These are phyloP conservation scores for Leishmania mexicana DNA, from an alignment of 208 protist genomes.

Conservation along the genomic window DNA sequence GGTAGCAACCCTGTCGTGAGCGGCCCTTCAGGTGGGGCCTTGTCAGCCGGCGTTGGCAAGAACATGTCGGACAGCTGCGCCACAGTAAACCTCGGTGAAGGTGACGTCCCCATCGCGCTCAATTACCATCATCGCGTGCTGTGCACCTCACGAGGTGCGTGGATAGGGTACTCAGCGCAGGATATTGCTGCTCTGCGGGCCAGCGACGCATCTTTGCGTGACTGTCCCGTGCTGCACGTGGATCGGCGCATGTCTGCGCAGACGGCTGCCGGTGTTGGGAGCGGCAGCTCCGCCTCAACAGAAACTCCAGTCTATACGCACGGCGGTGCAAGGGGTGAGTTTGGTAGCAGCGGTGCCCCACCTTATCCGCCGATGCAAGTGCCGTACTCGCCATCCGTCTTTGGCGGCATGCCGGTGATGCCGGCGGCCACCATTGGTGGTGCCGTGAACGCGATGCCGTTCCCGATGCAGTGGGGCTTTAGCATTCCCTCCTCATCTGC, in stretches of 20 bases:
- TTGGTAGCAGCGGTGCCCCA: not conserved
- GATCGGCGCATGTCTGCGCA: conserved; percentile 28
- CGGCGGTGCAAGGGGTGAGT: not conserved
- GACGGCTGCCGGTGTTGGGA: not conserved
- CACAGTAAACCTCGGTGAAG: conserved; percentile 17
- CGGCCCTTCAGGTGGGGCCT: not conserved
- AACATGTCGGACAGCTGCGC: conserved; percentile 20
- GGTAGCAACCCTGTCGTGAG: not conserved
- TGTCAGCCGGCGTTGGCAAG: not conserved
- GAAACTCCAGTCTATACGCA: not conserved
- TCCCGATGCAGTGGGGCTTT: conserved; percentile 22
- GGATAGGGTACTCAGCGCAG: conserved; percentile 31
- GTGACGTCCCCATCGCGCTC: conserved; percentile 33
- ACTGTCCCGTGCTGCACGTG: conserved; percentile 24
- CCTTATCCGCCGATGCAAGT: not conserved
- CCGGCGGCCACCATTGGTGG: not conserved
- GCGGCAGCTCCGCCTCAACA: not conserved
- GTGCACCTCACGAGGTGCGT: conserved; percentile 29
- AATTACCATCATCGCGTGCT: conserved; percentile 39
- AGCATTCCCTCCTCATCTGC: not conserved
- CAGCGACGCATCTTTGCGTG: conserved; percentile 26
- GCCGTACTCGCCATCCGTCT: conserved; percentile 1
- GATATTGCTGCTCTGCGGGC: conserved; percentile 27
- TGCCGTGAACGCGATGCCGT: conserved; percentile 12
- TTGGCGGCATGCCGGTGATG: conserved; percentile 21